Conservation (phyloP, 2,329 filamentous ascomycete species). For the Xylariales sp. region DNA sequence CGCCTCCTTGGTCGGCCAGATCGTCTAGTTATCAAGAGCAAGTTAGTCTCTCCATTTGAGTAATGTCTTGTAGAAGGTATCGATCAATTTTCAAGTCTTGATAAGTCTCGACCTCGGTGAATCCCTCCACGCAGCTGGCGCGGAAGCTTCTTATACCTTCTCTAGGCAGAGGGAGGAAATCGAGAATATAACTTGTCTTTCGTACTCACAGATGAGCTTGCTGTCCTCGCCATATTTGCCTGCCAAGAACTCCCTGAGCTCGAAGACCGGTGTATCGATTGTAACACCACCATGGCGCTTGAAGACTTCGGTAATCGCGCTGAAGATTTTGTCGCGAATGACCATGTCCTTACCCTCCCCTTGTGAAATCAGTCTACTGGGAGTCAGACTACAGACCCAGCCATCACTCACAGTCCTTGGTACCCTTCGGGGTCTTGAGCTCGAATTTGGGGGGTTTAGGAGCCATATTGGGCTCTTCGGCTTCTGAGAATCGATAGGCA, state of each 20-base stretch:
- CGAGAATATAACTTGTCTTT: too few species aligned
- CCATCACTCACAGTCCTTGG: slow-evolving; percentile 64
- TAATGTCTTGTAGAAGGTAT: too few species aligned
- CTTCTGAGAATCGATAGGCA: not conserved
- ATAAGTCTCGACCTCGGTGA: too few species aligned
- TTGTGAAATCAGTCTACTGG: slow-evolving; percentile 22
- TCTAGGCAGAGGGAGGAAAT: too few species aligned
- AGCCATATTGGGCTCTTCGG: slow-evolving; percentile 24
- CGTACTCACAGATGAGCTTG: slow-evolving; percentile 68
- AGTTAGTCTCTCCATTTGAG: too few species aligned
- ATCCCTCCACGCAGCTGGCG: too few species aligned
- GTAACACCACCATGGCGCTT: slow-evolving; percentile 66
- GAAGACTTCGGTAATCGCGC: slow-evolving; percentile 33
- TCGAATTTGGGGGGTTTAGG: slow-evolving; percentile 51
- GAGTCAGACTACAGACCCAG: not conserved
- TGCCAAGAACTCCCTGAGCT: slow-evolving; percentile 68
- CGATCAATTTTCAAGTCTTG: too few species aligned
- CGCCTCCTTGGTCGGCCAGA: slow-evolving; percentile 76
- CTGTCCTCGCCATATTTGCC: slow-evolving; percentile 45
- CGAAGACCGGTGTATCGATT: slow-evolving; percentile 69
- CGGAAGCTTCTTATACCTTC: too few species aligned
- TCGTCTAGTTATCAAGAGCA: too few species aligned
- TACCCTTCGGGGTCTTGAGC: slow-evolving; percentile 88
- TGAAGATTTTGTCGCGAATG: slow-evolving; percentile 75
- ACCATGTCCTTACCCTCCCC: slow-evolving; percentile 73